Percentiles rank a stretch among this genome's conserved stretches.
Evolutionary conservation across 306 rosid genomes (phyloP).

Genomic region (Inga oerstediana): DNA sequence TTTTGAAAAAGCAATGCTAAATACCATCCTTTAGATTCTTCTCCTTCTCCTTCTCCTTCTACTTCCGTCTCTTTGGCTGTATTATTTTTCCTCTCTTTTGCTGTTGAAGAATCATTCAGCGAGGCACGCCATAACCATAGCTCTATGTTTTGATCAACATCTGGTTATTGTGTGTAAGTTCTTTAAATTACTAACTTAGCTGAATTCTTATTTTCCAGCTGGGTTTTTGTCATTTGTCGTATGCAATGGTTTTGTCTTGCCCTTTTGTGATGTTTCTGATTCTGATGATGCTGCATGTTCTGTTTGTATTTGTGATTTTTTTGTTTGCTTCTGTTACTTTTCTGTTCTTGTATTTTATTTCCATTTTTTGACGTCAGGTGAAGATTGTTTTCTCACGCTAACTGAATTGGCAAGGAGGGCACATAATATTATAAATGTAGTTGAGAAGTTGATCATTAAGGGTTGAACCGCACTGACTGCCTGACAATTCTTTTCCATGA

Average conservation of each 20-base stretch:
- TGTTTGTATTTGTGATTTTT: conserved; percentile 25
- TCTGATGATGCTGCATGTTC: conserved; percentile 8
- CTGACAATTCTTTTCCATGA: conserved; percentile 14
- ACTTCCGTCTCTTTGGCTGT: not conserved
- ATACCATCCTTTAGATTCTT: conserved; percentile 57
- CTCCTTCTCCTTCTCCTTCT: conserved; percentile 40
- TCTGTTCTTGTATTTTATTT: not conserved
- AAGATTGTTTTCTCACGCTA: conserved; percentile 1
- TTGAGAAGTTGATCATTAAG: conserved; percentile 31
- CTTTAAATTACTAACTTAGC: conserved; percentile 3
- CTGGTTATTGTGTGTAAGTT: conserved; percentile 43
- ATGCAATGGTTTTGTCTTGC: conserved; percentile 37
- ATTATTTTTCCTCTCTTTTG: conserved; percentile 23
- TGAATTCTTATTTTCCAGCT: conserved; percentile 37
- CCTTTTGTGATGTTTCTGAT: conserved; percentile 21
- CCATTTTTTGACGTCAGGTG: conserved; percentile 22
- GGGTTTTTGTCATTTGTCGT: conserved; percentile 40
- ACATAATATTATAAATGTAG: conserved; percentile 27
- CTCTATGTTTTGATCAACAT: conserved; percentile 40
- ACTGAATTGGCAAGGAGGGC: conserved; percentile 37
- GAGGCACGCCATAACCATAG: conserved; percentile 39
- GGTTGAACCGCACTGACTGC: not conserved
- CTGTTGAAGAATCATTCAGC: conserved; percentile 27
- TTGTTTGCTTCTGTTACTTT: not conserved
- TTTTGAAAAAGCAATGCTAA: conserved; percentile 58